Evolutionary conservation across 441 rosid species (phyloP).

Genomic region (Hura crepitans): DNA sequence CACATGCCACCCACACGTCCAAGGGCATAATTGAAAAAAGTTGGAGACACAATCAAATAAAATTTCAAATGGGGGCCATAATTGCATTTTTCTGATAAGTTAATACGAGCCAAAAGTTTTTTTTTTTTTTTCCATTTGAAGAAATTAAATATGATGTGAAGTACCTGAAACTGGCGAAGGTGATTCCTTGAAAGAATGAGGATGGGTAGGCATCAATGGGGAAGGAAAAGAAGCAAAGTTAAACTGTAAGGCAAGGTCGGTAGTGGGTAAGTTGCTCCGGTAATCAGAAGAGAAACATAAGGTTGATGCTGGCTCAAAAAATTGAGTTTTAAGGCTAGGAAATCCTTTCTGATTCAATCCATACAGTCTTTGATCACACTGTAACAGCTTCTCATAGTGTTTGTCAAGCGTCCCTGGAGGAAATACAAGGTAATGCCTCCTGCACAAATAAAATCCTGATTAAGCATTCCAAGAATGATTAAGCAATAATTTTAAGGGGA

Average conservation of each 20-base stretch:
- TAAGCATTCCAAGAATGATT: no score
- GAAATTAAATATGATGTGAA: not conserved
- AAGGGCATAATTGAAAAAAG: no score
- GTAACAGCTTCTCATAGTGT: conserved; percentile 40
- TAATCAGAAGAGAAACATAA: conserved; percentile 11
- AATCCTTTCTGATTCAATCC: conserved; percentile 25
- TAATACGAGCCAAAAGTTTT: no score
- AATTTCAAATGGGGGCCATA: no score
- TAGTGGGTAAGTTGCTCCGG: not conserved
- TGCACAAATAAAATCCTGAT: conserved; percentile 8
- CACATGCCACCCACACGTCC: no score
- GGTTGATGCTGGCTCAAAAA: conserved; percentile 9
- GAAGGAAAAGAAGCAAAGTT: not conserved
- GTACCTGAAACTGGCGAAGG: conserved; percentile 38
- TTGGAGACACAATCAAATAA: no score
- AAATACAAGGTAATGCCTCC: conserved; percentile 40
- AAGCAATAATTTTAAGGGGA: no score
- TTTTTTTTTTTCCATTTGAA: not conserved
- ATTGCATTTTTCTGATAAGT: no score
- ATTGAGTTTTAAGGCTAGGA: conserved; percentile 29
- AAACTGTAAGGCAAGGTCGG: conserved; percentile 1
- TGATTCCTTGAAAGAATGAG: conserved; percentile 2
- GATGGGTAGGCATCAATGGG: conserved; percentile 5
- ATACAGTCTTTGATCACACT: conserved; percentile 29
- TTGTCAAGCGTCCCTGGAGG: conserved; percentile 36